Evolutionary conservation across 768 basidiomycete genomes (phyloP).

Genomic region (Tricholomella constricta): DNA sequence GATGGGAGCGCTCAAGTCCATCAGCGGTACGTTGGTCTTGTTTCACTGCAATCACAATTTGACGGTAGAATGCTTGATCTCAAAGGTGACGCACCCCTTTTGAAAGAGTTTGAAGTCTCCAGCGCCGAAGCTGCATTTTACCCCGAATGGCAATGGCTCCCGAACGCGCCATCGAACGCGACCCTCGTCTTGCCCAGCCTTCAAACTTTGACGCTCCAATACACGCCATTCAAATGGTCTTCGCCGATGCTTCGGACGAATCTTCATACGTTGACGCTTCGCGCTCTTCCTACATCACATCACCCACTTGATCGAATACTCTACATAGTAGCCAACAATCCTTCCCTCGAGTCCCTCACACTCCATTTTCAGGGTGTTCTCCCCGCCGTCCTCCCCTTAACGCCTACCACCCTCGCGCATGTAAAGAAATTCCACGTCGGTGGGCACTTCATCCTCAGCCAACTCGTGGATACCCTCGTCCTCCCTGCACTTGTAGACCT

Average conservation of each 20-base stretch:
- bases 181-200: constrained; percentile 48
- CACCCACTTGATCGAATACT: constrained; percentile 70
- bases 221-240: constrained; percentile 77
- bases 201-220: constrained; percentile 61
- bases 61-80: constrained; percentile 6
- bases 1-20: constrained; percentile 70
- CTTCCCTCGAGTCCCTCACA: constrained; percentile 54
- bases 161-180: constrained; percentile 43
- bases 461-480: constrained; percentile 61
- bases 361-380: constrained; percentile 65
- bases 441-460: constrained; percentile 65
- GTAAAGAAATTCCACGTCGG: constrained; percentile 60
- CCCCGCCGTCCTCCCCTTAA: constrained; percentile 63
- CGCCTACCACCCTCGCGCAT: constrained; percentile 51
- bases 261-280: constrained; percentile 60
- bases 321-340: constrained; percentile 63
- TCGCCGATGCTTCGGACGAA: constrained; percentile 68
- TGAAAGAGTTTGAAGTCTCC: constrained; percentile 79
- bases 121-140: constrained; percentile 64
- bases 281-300: constrained; percentile 62
- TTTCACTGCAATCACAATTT: neutral
- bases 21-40: constrained; percentile 53
- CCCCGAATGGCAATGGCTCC: constrained; percentile 77
- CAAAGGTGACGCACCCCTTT: constrained; percentile 75
- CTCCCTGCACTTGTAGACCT: constrained; percentile 61